phyloP scores from a whole-genome alignment of 306 rosid genomes.

The Cucurbita pepo region DNA sequence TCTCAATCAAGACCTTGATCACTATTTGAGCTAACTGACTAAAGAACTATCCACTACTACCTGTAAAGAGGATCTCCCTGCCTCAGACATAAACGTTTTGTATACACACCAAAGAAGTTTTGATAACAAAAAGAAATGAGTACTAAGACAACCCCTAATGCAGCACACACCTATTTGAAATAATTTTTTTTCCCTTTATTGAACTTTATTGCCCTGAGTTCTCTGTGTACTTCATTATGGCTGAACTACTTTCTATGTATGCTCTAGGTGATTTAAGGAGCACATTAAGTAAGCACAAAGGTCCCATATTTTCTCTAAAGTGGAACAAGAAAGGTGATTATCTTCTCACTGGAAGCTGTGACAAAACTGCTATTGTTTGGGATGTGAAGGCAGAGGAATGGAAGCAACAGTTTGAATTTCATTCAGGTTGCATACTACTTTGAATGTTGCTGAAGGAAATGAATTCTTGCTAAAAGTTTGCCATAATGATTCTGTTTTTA shows the following conservation, averaged over 20 bases:
- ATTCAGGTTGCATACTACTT: slow-evolving; percentile 40
- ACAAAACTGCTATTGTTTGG: slow-evolving; percentile 94
- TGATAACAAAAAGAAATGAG: not conserved
- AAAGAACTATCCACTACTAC: not conserved
- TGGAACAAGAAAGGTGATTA: slow-evolving; percentile 95
- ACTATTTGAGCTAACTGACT: not conserved
- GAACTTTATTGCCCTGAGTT: not conserved
- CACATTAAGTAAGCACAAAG: slow-evolving; percentile 74
- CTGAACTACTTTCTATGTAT: not conserved
- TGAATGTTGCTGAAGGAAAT: not conserved
- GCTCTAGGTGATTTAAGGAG: slow-evolving; percentile 63
- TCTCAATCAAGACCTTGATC: not conserved
- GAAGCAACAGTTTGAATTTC: slow-evolving; percentile 89
- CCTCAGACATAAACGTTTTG: not conserved
- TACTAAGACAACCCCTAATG: not conserved
- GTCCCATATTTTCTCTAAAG: slow-evolving; percentile 83
- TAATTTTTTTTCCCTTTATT: not conserved
- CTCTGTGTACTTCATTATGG: not conserved
- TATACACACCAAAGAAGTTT: not conserved
- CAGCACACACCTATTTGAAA: not conserved
- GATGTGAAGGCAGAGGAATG: slow-evolving; percentile 78
- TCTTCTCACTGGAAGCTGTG: slow-evolving; percentile 91
- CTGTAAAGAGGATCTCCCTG: not conserved
- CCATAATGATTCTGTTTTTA: not conserved
- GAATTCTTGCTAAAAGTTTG: not conserved